Base-by-base conservation (phyloP, 805 yeast species). In the Schwanniomyces occidentalis region DNA sequence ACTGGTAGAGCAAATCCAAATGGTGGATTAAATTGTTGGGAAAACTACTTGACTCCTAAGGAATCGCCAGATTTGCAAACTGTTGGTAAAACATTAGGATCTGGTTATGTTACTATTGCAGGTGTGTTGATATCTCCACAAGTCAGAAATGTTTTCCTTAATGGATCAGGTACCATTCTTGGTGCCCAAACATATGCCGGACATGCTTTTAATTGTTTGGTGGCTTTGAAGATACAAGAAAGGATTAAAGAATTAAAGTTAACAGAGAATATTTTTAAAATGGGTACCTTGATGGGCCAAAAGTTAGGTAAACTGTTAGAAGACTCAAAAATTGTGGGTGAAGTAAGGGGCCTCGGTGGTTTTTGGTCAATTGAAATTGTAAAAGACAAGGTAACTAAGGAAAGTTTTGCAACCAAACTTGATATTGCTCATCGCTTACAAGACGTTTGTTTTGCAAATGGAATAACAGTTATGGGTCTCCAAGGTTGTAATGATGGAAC, bases 291-390 rank as follows among this genome's bases (percentile, higher is more conserved):
- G 40, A 49, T 75, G 46, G 75, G 75, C 34, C 48, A 51, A 16
- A 39, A 47, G 24, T 45, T 75, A 32, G 13, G 27, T 7, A 23
- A 31, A 7, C 45, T 43, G 17, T 32, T 44, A 25, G 16, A 42
- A 9, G 25, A 24, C 4, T 32, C 37, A 30, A 42, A 42, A 18
- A 46, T 51, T 16, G 78, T 68, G 15, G 85, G 82, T 39, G 80
- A 79, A 45, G 71, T 79, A 24, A 69, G 85, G 56, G 85, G 85
- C 35, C 61, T 75, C 38, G 85, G 84, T 41, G 73, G 76, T 24
- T 79, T 79, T 57, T 66, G 80, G 71, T 63, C 78, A 4, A 48
- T 79, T 30, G 85, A 79, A 54, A 62, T 76, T 33, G 82, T 77
- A 39, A 68, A 75, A 48, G 69, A 78, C 49, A 72, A 65, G 42